Conservation (phyloP, 495 filamentous ascomycete genomes). For the Podospora sp. region DNA sequence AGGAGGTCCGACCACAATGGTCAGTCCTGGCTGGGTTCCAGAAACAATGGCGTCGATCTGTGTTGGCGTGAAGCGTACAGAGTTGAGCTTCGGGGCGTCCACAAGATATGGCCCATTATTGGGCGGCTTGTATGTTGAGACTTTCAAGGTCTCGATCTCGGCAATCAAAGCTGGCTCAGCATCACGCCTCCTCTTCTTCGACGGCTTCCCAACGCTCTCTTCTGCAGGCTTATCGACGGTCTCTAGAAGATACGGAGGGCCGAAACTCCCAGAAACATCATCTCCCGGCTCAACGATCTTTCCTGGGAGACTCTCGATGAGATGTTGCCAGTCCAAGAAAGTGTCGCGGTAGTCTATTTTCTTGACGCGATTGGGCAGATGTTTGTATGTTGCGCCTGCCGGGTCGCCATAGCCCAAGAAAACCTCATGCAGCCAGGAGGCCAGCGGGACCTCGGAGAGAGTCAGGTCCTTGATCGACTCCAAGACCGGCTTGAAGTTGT, state of each 20-base stretch:
- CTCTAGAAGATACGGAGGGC: conserved; percentile 84
- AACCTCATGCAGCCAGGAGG: conserved; percentile 92
- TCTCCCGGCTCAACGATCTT: conserved; percentile 78
- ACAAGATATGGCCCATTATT: conserved; percentile 91
- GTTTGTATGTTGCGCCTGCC: conserved; percentile 79
- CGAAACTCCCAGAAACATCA: conserved; percentile 70
- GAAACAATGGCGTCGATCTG: conserved; percentile 93
- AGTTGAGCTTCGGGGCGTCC: conserved; percentile 82
- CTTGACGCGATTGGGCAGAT: conserved; percentile 74
- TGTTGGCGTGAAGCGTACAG: conserved; percentile 83
- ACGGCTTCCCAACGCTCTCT: conserved; percentile 51
- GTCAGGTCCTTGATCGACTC: conserved; percentile 88
- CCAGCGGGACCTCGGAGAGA: conserved; percentile 81
- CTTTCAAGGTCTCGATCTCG: conserved; percentile 67
- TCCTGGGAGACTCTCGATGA: conserved; percentile 83
- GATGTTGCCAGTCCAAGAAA: conserved; percentile 92
- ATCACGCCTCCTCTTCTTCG: conserved; percentile 84
- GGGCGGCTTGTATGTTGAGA: conserved; percentile 88
- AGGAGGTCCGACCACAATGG: conserved; percentile 91
- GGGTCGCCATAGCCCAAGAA: conserved; percentile 97
- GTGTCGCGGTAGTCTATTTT: conserved; percentile 91
- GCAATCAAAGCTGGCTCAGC: conserved; percentile 61
- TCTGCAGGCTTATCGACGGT: conserved; percentile 54
- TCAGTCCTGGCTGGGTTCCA: conserved; percentile 91
- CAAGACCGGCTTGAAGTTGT: conserved; percentile 95